Conservation (phyloP, 768 basidiomycete species). For the Suillus lakei region DNA sequence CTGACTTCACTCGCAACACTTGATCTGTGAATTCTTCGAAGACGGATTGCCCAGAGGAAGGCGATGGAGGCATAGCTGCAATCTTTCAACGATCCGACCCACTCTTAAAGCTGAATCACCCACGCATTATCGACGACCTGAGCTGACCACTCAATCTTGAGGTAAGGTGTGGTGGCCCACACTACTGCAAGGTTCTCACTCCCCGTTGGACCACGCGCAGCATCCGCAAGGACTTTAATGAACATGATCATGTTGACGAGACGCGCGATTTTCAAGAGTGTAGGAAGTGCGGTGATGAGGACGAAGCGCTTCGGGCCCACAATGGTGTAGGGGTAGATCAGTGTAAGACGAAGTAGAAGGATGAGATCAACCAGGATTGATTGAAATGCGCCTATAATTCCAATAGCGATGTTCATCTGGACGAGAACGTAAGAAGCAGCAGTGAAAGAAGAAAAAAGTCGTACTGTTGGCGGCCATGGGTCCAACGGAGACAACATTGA, state of each 20-base stretch:
- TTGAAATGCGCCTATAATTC: slow-evolving; percentile 27
- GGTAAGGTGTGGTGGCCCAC: slow-evolving; percentile 10
- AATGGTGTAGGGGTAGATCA: slow-evolving; percentile 36
- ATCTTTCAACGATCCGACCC: background rate
- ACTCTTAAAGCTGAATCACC: background rate
- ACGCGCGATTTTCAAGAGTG: slow-evolving; percentile 36
- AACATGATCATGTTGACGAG: slow-evolving; percentile 12
- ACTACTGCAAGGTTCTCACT: slow-evolving; percentile 2
- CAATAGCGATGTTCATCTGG: slow-evolving; percentile 20
- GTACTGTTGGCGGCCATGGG: background rate
- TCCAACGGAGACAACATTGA: background rate
- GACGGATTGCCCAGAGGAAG: slow-evolving; percentile 3
- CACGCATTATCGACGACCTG: background rate
- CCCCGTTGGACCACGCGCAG: slow-evolving; percentile 8
- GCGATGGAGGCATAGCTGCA: background rate
- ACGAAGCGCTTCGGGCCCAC: slow-evolving; percentile 20
- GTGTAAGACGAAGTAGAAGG: slow-evolving; percentile 41
- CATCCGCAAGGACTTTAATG: slow-evolving; percentile 4
- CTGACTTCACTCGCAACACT: background rate
- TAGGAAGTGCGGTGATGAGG: slow-evolving; percentile 31
- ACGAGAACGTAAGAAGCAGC: slow-evolving; percentile 12
- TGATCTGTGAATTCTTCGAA: slow-evolving; percentile 8
- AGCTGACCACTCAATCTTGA: slow-evolving; percentile 5
- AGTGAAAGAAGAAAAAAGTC: background rate
- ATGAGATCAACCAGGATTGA: slow-evolving; percentile 42